These are phyloP conservation scores for Deuterostichococcus epilithicus DNA, from an alignment of 139 green algal genomes.

Conservation along the genomic window DNA sequence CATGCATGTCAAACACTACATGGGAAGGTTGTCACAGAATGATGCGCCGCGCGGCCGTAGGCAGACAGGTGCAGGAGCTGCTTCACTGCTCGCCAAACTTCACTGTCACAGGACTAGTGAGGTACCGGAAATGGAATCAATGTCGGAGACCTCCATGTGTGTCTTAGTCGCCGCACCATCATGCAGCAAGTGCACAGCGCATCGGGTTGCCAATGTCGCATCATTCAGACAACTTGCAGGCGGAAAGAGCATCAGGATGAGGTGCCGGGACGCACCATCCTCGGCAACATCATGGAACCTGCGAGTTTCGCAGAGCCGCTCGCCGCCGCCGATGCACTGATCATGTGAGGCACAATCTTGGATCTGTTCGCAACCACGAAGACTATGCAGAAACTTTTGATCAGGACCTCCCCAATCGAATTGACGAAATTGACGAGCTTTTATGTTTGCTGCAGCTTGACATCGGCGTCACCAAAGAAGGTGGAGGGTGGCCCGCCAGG, in stretches of 20 bases:
- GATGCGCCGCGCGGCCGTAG: not conserved
- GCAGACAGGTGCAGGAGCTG: conserved; percentile 15
- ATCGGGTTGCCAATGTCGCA: too few relatives aligned
- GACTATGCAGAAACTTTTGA: too few relatives aligned
- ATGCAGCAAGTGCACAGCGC: too few relatives aligned
- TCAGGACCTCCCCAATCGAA: not conserved
- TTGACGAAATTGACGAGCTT: not conserved
- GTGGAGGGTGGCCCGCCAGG: conserved; percentile 7
- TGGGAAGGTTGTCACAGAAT: too few relatives aligned
- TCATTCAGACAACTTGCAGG: conserved; percentile 8
- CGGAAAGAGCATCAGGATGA: conserved; percentile 11
- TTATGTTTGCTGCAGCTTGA: conserved; percentile 10
- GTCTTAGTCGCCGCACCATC: too few relatives aligned
- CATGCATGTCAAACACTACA: too few relatives aligned
- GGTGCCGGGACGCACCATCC: not conserved
- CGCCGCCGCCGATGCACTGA: not conserved
- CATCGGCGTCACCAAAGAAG: conserved; percentile 16
- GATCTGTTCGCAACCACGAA: not conserved
- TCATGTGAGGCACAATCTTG: conserved; percentile 20
- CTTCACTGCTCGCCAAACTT: not conserved
- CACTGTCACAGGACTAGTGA: conserved; percentile 8
- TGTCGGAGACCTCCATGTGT: not conserved
- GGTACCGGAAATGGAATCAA: too few relatives aligned
- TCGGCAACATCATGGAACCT: conserved; percentile 4
- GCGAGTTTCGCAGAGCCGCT: not conserved